Evolutionary conservation across 345 rosid species (phyloP).

Genomic region (Eucalyptus lansdowneana): DNA sequence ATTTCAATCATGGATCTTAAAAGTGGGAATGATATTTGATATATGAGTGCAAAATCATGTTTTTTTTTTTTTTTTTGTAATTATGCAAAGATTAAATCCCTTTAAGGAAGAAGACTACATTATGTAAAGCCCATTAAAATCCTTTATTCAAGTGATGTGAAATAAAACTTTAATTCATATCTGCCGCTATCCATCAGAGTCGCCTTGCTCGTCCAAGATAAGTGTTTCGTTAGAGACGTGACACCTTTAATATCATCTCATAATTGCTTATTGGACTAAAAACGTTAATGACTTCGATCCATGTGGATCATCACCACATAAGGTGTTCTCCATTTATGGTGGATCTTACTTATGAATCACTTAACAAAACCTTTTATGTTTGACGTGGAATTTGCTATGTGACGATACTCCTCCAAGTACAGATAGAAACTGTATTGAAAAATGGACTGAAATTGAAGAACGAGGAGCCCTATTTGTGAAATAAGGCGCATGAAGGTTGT

Average conservation of each 20-base stretch:
- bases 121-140: neutral
- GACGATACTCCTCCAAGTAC: neutral
- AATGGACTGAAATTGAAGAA: neutral
- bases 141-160: neutral
- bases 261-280: neutral
- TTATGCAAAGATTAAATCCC: neutral
- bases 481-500: neutral
- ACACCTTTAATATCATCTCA: neutral
- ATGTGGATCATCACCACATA: neutral
- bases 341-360: neutral
- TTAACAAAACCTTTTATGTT: neutral
- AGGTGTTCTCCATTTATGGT: neutral
- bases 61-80: neutral
- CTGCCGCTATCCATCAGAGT: neutral
- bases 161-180: neutral
- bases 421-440: neutral
- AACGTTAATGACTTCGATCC: neutral
- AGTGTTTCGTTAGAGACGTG: neutral
- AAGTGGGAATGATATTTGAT: neutral
- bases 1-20: neutral
- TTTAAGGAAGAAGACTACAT: neutral
- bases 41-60: neutral
- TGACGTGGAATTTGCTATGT: neutral
- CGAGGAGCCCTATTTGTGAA: neutral
- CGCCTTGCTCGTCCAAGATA: accelerated